Base-by-base conservation (phyloP, 495 filamentous ascomycete species). In the Aspergillus funiculosus region DNA sequence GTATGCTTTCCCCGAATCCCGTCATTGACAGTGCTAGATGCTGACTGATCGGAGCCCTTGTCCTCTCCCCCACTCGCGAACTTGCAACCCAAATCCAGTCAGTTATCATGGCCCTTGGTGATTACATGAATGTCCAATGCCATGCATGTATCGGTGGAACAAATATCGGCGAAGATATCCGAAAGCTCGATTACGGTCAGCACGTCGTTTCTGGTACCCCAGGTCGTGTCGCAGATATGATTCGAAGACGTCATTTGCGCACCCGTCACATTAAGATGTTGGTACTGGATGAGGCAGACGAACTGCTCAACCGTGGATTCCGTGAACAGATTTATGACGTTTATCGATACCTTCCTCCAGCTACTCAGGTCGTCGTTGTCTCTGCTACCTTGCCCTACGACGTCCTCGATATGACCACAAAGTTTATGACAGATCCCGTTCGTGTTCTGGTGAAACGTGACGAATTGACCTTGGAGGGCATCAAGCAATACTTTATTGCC, bases 91-190 rank as follows among this genome's bases (percentile, higher is more conserved):
- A 99, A 66, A 99, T 99, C 55, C 92, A 97, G 62, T 94, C 88
- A 35, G 92, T 99, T 41, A 82, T 99, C 53, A 87, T 97, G 77
- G 92, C 90, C 11, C 82, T 99, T 21, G 92, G 92, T 39, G 92
- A 99, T 63, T 99, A 94, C 75, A 97, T 97, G 94, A 99, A 97
- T 61, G 86, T 97, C 2, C 87, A 99, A 67, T 97, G 94, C 69
- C 92, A 99, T 57, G 89, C 92, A 54, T 97, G 94, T 65, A 99
- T 99, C 68, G 92, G 92, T 52, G 92, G 92, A 22, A 99, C 92
- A 49, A 95, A 91, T 59, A 87, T 99, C 43, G 87, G 92, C 32
- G 91, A 97, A 51, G 92, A 99, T 66, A 96, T 97, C 56, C 84
- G 87, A 68, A 94, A 91, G 62, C 86, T 98, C 27, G 87, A 96